Conservation (phyloP, 345 rosid species). For the Gossypium thurberi region DNA sequence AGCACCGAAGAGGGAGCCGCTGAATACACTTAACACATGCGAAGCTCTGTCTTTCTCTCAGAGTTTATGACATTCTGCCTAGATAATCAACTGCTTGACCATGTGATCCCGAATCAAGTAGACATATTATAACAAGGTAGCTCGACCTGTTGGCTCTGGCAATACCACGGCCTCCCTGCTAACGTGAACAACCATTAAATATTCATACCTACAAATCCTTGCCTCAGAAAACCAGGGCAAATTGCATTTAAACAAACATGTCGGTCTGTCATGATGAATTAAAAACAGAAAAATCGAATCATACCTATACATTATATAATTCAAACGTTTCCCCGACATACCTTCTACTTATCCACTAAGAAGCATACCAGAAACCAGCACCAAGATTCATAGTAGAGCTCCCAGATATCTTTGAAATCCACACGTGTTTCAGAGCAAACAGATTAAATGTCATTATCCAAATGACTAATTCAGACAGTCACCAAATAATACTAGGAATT, state of each 20-base stretch:
- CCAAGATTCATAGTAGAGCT: slow-evolving; percentile 4
- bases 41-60: no score
- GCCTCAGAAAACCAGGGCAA: background rate
- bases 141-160: background rate
- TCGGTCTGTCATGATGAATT: background rate
- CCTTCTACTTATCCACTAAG: background rate
- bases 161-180: background rate
- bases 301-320: background rate
- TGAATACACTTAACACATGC: no score
- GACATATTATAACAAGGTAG: background rate
- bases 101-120: background rate
- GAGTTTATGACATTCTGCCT: background rate
- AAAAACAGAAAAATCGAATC: background rate
- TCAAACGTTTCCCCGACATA: background rate
- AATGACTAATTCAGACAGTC: background rate
- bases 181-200: background rate
- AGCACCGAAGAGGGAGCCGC: no score
- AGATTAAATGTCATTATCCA: background rate
- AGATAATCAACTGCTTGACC: background rate
- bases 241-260: background rate
- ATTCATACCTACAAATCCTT: background rate
- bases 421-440: slow-evolving; percentile 1
- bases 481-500: slow-evolving; percentile 4
- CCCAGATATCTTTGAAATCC: background rate
- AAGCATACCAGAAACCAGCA: slow-evolving; percentile 2